These are phyloP conservation scores for Cadophora sp. DNA, from an alignment of 2,329 filamentous ascomycete species.

Conservation along the genomic window DNA sequence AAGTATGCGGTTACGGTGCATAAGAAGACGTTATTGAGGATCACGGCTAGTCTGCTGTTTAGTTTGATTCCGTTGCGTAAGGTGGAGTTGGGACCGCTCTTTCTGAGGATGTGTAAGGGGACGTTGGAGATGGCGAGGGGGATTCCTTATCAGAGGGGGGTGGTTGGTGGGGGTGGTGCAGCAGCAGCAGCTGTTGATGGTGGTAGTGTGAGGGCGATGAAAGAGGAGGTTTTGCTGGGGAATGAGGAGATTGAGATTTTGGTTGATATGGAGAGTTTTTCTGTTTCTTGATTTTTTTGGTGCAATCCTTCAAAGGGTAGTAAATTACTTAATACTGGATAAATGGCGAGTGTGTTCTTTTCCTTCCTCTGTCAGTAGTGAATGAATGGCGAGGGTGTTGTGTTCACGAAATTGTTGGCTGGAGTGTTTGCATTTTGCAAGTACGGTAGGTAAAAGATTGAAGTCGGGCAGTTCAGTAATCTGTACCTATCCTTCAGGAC, in stretches of 20 bases:
- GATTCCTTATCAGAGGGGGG: constrained; percentile 5
- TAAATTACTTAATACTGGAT: too few species aligned
- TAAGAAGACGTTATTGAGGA: constrained; percentile 44
- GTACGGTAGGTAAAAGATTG: too few species aligned
- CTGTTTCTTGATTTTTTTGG: too few species aligned
- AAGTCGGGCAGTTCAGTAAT: not conserved
- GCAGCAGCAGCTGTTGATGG: too few species aligned
- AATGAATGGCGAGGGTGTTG: too few species aligned
- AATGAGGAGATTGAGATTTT: not conserved
- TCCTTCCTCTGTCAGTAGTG: too few species aligned
- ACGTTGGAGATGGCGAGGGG: constrained; percentile 26
- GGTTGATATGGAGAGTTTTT: too few species aligned
- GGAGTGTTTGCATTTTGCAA: too few species aligned
- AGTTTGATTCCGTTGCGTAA: constrained; percentile 44
- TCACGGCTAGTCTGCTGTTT: constrained; percentile 44
- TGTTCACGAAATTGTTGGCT: too few species aligned
- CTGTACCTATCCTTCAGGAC: not conserved
- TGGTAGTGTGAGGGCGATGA: not conserved
- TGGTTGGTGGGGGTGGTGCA: not conserved
- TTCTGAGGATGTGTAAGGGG: constrained; percentile 37
- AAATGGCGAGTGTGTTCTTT: too few species aligned
- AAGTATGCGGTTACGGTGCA: constrained; percentile 34
- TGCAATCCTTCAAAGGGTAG: too few species aligned
- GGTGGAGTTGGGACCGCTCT: constrained; percentile 35
- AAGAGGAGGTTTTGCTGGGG: not conserved